phyloP scores from a whole-genome alignment of 202 grass and related monocot species.

The Schoenoplectus tabernaemontani region DNA sequence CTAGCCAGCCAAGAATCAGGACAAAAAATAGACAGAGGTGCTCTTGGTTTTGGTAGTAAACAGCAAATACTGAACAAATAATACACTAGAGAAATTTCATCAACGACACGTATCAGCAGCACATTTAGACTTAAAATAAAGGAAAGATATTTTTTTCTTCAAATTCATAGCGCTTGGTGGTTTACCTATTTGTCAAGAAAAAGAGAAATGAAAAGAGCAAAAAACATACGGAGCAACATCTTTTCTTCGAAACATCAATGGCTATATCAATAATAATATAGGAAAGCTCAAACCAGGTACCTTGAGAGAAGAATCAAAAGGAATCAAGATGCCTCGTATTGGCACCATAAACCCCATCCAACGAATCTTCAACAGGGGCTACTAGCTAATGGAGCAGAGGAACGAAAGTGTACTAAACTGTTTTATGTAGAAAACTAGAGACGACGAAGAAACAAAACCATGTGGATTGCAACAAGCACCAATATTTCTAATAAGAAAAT shows the following conservation, averaged over 20 bases:
- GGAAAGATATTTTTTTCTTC: not conserved
- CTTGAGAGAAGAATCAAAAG: slow-evolving; percentile 12
- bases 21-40: not conserved
- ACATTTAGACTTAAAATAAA: not conserved
- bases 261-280: not conserved
- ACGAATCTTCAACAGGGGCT: not conserved
- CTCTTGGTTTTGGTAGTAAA: not conserved
- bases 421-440: not conserved
- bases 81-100: not conserved
- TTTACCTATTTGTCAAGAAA: not conserved
- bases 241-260: not conserved
- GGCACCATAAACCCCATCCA: slow-evolving; percentile 10
- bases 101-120: not conserved
- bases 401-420: not conserved
- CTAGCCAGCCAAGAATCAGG: not conserved
- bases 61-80: not conserved
- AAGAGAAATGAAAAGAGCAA: not conserved
- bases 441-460: slow-evolving; percentile 19
- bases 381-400: not conserved
- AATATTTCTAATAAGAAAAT: slow-evolving; percentile 3
- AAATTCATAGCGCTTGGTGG: too few species aligned
- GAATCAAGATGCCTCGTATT: not conserved
- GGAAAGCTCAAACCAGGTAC: not conserved
- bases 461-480: slow-evolving; percentile 17
- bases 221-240: not conserved